Conservation (phyloP, 2,329 filamentous ascomycete genomes). For the Cercospora sojina region DNA sequence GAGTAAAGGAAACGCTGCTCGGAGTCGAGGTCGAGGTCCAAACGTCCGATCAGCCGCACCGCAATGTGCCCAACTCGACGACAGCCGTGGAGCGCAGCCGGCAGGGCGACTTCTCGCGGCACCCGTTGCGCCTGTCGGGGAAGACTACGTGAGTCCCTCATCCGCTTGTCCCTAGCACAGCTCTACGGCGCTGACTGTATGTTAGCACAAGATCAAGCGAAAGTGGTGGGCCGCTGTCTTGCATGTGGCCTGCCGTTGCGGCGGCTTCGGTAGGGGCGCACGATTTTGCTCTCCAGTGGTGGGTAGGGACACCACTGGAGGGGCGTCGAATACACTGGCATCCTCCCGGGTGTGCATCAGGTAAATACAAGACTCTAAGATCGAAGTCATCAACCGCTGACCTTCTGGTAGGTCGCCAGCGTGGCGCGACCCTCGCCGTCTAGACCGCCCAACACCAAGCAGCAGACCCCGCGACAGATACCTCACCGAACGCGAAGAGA, state of each 20-base stretch:
- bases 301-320: not conserved
- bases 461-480: constrained; percentile 28
- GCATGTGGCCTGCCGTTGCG: too few relatives aligned
- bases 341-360: not conserved
- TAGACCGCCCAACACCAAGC: constrained; percentile 13
- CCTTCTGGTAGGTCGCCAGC: not conserved
- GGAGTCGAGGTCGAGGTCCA: constrained; percentile 1
- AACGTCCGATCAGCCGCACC: not conserved
- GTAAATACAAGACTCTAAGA: not conserved
- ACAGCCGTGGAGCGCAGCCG: not conserved
- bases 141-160: too few relatives aligned
- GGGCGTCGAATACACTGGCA: not conserved
- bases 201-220: too few relatives aligned
- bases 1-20: constrained; percentile 9
- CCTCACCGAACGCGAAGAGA: constrained; percentile 37
- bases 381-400: not conserved
- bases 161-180: too few relatives aligned
- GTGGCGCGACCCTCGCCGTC: constrained; percentile 19
- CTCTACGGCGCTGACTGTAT: too few relatives aligned
- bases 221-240: too few relatives aligned
- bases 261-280: too few relatives aligned
- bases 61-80: too few relatives aligned
- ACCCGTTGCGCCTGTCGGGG: not conserved
- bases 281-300: not conserved
- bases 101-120: too few relatives aligned